Evolutionary conservation across 176 grass and related monocot genomes (phyloP), one percentile per base, ranked within the genome.

Genomic region (Tillandsia fasciculata): DNA sequence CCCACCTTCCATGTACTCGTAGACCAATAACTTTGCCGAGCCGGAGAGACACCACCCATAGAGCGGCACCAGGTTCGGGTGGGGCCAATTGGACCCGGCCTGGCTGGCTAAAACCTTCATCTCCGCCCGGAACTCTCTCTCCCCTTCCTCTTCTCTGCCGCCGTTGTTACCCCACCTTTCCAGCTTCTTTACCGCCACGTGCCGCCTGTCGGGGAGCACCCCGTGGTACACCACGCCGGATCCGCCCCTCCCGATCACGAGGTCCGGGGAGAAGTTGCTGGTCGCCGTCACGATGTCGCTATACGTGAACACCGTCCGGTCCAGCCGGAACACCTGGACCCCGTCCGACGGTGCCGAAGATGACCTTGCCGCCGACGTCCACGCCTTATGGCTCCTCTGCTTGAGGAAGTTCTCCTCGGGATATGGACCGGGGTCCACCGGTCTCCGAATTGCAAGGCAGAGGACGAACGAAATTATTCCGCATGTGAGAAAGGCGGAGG

Each of bases 91-190:
- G 2, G 80, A 85, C 12, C 84, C 91, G 50, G 79, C 77, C 67
- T 70, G 71, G 64, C 76, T 75, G 0, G 87, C 84, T 33, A 97
- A 64, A 65, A 93, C 89, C 74, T 93, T 86, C 94, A 97, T 97
- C 82, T 97, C 94, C 2, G 94, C 94, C 26, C 82, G 84, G 52
- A 97, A 97, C 75, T 90, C 94, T 48, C 84, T 87, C 77, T 97
- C 94, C 12, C 78, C 71, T 68, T 82, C 75, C 48, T 66, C 83
- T 13, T 42, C 33, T 42, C 26, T 83, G 22, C 68, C 91, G 4
- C 50, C 73, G 9, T 53, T 11, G 24, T 80, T 82, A 10, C 64
- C 74, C 11, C 77, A 74, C 73, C 86, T 59, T 10, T 76, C 66
- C 0, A 97, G 76, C 79, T 87, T 90, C 86, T 97, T 97, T 2